These are phyloP conservation scores for Solanum bukasovii DNA, from an alignment of 257 asterid species.

Conservation along the genomic window DNA sequence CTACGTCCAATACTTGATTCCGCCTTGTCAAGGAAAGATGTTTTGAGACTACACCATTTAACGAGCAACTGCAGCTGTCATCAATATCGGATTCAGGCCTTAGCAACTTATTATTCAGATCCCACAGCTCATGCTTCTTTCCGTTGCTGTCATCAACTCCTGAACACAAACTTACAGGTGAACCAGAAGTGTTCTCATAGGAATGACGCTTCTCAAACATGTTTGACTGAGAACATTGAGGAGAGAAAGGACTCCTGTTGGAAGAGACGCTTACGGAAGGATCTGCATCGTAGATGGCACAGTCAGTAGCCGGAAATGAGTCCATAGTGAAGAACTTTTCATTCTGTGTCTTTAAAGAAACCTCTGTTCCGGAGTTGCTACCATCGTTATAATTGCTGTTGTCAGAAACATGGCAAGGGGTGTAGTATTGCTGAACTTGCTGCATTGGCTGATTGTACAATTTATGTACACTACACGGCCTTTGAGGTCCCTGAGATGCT, in stretches of 20 bases:
- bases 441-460: conserved; percentile 37
- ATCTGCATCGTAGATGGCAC: conserved; percentile 35
- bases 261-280: conserved; percentile 55
- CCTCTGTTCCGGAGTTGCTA: conserved; percentile 40
- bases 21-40: conserved; percentile 34
- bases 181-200: conserved; percentile 45
- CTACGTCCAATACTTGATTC: conserved; percentile 55
- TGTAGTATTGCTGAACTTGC: conserved; percentile 30
- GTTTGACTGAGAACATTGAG: conserved; percentile 66
- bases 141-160: conserved; percentile 63
- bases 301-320: conserved; percentile 49
- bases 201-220: conserved; percentile 43
- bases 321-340: conserved; percentile 80
- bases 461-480: conserved; percentile 30
- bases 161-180: conserved; percentile 83
- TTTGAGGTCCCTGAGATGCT: conserved; percentile 48
- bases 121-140: conserved; percentile 51
- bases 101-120: conserved; percentile 48
- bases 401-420: conserved; percentile 43
- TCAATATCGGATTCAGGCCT: conserved; percentile 71
- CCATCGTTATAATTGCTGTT: conserved; percentile 16
- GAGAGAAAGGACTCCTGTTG: conserved; percentile 60
- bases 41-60: conserved; percentile 24
- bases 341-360: conserved; percentile 31
- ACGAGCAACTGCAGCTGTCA: conserved; percentile 44